Conservation (phyloP, 1,139 yeast genomes). For the Blastobotrys malaysiensis region DNA sequence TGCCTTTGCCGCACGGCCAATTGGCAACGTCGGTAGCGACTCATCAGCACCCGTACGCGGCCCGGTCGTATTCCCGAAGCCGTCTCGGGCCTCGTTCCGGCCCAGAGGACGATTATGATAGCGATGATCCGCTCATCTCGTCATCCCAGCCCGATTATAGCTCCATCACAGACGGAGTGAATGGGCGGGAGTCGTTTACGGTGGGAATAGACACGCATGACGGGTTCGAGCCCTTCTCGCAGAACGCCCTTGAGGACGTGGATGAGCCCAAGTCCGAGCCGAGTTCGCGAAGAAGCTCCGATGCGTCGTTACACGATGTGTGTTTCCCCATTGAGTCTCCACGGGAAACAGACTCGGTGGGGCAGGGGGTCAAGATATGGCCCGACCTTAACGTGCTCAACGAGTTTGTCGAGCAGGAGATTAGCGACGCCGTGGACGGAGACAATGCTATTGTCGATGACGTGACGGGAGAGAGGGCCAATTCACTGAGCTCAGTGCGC, state of each 20-base stretch:
- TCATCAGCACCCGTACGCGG: background rate
- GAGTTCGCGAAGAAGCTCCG: conserved; percentile 63
- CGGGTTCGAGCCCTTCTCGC: background rate
- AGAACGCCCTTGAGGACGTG: conserved; percentile 13
- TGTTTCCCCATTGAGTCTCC: conserved; percentile 64
- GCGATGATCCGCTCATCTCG: conserved; percentile 17
- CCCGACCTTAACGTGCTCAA: conserved; percentile 74
- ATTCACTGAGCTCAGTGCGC: conserved; percentile 26
- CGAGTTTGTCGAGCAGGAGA: conserved; percentile 71
- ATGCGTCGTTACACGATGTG: conserved; percentile 75
- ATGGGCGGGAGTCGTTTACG: conserved; percentile 21
- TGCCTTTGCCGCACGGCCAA: background rate
- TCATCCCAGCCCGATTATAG: conserved; percentile 8
- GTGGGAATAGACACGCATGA: conserved; percentile 17
- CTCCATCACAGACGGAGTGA: conserved; percentile 13
- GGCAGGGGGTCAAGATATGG: conserved; percentile 46
- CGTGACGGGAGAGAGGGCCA: conserved; percentile 23
- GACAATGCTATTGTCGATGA: conserved; percentile 23
- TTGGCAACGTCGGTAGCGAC: background rate
- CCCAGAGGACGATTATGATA: conserved; percentile 1
- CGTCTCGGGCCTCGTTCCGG: background rate
- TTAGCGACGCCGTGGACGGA: conserved; percentile 41
- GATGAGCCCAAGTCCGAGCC: conserved; percentile 49
- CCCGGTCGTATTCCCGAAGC: background rate
- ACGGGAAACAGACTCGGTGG: conserved; percentile 37